Conservation (phyloP, 108 stramenopile genomes). For the Cyclostephanos invisitatus region DNA sequence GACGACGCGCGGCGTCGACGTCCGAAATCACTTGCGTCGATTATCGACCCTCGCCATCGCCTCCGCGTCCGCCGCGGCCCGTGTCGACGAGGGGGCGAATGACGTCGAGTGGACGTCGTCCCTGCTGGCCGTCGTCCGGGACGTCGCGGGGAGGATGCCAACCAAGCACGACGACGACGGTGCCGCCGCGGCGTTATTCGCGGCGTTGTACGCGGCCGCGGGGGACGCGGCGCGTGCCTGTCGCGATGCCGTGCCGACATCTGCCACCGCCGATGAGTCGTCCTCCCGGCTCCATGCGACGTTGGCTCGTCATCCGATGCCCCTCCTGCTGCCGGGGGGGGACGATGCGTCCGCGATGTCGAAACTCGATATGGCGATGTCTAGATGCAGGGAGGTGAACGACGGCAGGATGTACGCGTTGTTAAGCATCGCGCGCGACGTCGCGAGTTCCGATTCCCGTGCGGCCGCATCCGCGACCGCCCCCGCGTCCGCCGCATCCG, state of each 20-base stretch:
- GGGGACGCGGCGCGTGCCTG: neutral
- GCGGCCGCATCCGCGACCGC: neutral
- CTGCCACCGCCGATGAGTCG: neutral
- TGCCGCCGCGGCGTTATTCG: neutral
- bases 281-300: too few relatives aligned
- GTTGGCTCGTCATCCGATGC: too few relatives aligned
- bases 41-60: too few relatives aligned
- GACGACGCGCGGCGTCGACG: too few relatives aligned
- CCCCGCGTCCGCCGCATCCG: neutral
- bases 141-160: neutral
- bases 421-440: slow-evolving; percentile 6
- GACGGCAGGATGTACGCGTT: slow-evolving; percentile 41
- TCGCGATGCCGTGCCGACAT: neutral
- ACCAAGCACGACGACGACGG: neutral
- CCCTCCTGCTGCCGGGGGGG: neutral
- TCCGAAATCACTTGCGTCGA: too few relatives aligned
- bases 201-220: neutral
- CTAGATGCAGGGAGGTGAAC: slow-evolving; percentile 41
- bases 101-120: neutral
- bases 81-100: neutral
- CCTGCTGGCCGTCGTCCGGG: too few relatives aligned
- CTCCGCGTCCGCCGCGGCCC: neutral
- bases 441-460: neutral
- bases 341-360: neutral
- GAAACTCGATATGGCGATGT: too few relatives aligned